These are phyloP conservation scores for Sideroxylon spinosum DNA, from an alignment of 179 eudicot genomes.

Conservation along the genomic window DNA sequence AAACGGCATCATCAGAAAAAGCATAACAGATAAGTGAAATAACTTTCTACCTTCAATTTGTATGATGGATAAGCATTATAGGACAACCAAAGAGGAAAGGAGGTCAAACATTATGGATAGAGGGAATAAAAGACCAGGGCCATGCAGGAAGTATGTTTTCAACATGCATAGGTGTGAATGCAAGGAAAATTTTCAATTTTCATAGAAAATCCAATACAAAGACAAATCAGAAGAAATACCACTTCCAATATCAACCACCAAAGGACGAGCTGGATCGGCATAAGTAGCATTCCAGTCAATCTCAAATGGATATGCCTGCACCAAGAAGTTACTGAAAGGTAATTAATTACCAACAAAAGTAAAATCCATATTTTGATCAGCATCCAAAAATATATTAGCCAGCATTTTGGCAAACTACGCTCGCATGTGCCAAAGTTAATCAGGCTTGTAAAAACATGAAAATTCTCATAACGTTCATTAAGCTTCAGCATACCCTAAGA, in stretches of 20 bases:
- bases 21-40: not conserved
- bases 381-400: not conserved
- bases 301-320: constrained; percentile 79
- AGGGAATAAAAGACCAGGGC: not conserved
- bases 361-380: not conserved
- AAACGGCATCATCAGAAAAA: not conserved
- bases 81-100: not conserved
- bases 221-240: constrained; percentile 37
- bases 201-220: not conserved
- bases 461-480: not conserved
- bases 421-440: not conserved
- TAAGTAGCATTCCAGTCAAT: constrained; percentile 55
- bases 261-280: constrained; percentile 49
- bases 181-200: too few species aligned
- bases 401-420: not conserved
- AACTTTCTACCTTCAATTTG: not conserved
- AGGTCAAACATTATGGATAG: not conserved
- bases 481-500: not conserved
- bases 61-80: constrained; percentile 6
- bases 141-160: not conserved
- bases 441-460: not conserved
- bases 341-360: constrained; percentile 9
- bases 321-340: constrained; percentile 19
- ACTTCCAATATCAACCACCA: constrained; percentile 85
- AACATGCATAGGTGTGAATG: not conserved